A percentile compares a stretch with the other conserved stretches of the same genome.
Evolutionary conservation across 148 eudicot species (phyloP).

Genomic region (Rhododendron mucronatum): DNA sequence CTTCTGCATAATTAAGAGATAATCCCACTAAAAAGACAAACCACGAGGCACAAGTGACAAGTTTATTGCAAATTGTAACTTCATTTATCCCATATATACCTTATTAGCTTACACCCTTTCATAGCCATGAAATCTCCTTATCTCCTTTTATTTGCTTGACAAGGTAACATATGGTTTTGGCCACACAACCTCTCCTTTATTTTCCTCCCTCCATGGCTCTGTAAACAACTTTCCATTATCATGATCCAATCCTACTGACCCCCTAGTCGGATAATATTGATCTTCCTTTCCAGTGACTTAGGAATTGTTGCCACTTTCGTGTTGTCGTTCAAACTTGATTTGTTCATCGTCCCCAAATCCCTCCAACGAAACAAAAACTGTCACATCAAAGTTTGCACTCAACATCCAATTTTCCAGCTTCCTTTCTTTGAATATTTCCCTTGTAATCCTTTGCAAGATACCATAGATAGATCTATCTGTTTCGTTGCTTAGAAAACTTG

Average conservation of each 20-base stretch:
- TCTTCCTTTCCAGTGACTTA: conserved; percentile 76
- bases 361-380: conserved; percentile 16
- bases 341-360: conserved; percentile 27
- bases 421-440: neutral
- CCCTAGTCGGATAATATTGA: conserved; percentile 73
- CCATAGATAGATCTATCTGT: neutral
- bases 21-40: neutral
- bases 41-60: neutral
- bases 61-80: neutral
- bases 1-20: neutral
- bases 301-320: conserved; percentile 24
- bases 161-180: conserved; percentile 60
- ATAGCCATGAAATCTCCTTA: conserved; percentile 84
- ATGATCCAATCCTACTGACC: conserved; percentile 46
- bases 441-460: neutral
- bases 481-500: neutral
- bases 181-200: conserved; percentile 39
- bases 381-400: too few relatives aligned
- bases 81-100: too few relatives aligned
- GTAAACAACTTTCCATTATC: conserved; percentile 37
- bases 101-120: conserved; percentile 75
- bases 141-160: conserved; percentile 90
- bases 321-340: conserved; percentile 20
- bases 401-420: too few relatives aligned
- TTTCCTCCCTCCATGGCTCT: conserved; percentile 34